These are phyloP conservation scores for Geotrichum phurueaensis DNA, from an alignment of 1,139 yeast species.

Conservation along the genomic window DNA sequence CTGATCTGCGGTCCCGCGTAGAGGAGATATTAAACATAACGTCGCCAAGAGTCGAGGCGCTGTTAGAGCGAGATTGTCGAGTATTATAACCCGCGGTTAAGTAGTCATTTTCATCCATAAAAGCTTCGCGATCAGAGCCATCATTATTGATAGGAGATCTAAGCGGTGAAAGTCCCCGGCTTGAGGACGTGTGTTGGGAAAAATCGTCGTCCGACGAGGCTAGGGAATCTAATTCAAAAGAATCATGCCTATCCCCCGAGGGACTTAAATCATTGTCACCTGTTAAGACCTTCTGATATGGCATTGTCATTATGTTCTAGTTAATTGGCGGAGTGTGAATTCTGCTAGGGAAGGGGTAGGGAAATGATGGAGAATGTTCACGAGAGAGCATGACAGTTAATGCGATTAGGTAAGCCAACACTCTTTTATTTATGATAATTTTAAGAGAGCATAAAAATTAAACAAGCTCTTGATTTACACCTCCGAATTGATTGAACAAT, in stretches of 20 bases:
- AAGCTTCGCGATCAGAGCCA: slow-evolving; percentile 11
- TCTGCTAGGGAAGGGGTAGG: neutral
- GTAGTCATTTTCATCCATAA: slow-evolving; percentile 14
- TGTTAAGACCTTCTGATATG: slow-evolving; percentile 7
- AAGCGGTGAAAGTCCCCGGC: slow-evolving; percentile 27
- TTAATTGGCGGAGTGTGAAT: neutral
- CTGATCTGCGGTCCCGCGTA: slow-evolving; percentile 25
- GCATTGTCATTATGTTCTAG: neutral
- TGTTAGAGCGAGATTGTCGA: slow-evolving; percentile 21
- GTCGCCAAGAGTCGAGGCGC: slow-evolving; percentile 30
- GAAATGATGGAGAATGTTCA: neutral
- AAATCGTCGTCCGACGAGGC: slow-evolving; percentile 31
- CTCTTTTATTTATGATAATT: neutral
- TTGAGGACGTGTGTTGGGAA: slow-evolving; percentile 21
- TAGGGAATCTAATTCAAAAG: slow-evolving; percentile 35
- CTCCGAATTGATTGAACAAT: neutral
- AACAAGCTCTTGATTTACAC: neutral
- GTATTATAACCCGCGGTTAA: slow-evolving; percentile 3
- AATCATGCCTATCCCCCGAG: slow-evolving; percentile 22
- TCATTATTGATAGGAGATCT: slow-evolving; percentile 17
- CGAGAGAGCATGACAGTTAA: neutral
- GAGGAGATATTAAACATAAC: slow-evolving; percentile 32
- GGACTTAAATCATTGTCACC: neutral
- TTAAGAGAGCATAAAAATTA: neutral
- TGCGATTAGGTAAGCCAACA: neutral